Conservation (phyloP, 169 alveolate genomes). For the Neospora caninum region DNA sequence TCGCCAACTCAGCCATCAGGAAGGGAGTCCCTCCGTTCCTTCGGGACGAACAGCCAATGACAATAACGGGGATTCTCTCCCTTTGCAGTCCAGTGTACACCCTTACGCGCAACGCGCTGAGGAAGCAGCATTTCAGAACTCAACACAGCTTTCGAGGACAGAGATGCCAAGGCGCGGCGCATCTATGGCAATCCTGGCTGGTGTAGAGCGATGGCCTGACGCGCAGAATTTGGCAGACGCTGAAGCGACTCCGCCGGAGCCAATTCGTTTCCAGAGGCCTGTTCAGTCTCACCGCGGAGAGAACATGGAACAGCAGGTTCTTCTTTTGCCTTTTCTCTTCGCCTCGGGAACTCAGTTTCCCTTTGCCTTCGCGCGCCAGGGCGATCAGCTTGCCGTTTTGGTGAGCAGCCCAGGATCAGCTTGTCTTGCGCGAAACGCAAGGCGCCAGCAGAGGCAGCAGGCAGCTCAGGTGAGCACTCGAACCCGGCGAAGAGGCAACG, state of each 20-base stretch:
- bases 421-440: not conserved
- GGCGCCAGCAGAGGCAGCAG: not conserved
- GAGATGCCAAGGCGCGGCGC: no score
- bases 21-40: no score
- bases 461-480: not conserved
- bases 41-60: no score
- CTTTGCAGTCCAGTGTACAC: not conserved
- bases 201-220: not conserved
- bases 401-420: not conserved
- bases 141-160: no score
- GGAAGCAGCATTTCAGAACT: not conserved
- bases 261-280: not conserved
- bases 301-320: not conserved
- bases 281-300: not conserved
- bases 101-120: not conserved
- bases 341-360: not conserved
- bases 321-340: constrained; percentile 9
- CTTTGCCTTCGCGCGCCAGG: not conserved
- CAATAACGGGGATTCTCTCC: not conserved
- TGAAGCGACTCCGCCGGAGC: not conserved
- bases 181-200: not conserved
- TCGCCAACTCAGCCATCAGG: no score
- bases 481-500: not conserved
- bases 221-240: not conserved
- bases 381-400: not conserved